Evolutionary conservation across 1,284 basidiomycete species (phyloP).

Genomic region (Austropuccinia psidii): DNA sequence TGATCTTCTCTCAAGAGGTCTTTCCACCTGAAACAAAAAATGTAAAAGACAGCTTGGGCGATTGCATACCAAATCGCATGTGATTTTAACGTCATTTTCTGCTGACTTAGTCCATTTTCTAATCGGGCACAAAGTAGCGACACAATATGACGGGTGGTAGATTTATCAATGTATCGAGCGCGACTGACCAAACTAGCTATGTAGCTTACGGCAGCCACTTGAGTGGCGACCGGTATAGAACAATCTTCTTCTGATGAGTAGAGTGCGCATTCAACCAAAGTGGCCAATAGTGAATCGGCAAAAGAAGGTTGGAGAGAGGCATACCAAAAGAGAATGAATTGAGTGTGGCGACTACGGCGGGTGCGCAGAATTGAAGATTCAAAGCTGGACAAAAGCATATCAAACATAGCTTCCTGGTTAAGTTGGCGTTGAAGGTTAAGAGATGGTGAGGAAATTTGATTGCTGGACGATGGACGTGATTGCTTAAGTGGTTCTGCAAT

Average conservation of each 20-base stretch:
- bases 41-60: slow-evolving; percentile 83
- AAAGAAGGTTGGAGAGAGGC: slow-evolving; percentile 81
- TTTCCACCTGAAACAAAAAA: slow-evolving; percentile 97
- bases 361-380: slow-evolving; percentile 87
- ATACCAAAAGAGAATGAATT: slow-evolving; percentile 94
- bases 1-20: slow-evolving; percentile 60
- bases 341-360: slow-evolving; percentile 93
- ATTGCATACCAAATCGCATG: slow-evolving; percentile 80
- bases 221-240: slow-evolving; percentile 61
- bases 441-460: slow-evolving; percentile 11
- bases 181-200: slow-evolving; percentile 87
- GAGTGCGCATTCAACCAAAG: slow-evolving; percentile 79
- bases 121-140: slow-evolving; percentile 77
- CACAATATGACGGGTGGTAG: slow-evolving; percentile 67
- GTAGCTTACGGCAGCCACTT: slow-evolving; percentile 82
- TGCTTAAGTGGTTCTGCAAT: slow-evolving; percentile 40
- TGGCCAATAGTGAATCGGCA: slow-evolving; percentile 84
- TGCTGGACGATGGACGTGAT: slow-evolving; percentile 41
- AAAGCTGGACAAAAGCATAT: slow-evolving; percentile 82
- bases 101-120: slow-evolving; percentile 60
- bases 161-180: slow-evolving; percentile 73
- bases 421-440: slow-evolving; percentile 30
- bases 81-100: slow-evolving; percentile 40
- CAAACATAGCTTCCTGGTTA: slow-evolving; percentile 53
- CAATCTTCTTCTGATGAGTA: slow-evolving; percentile 53